Conservation (phyloP, 129 eudicot species). For the Daucus carota region DH1_v3.0 NC_030387.2:14521501-14522000, state of each 20-base stretch:
- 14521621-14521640: neutral
- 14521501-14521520: conserved; percentile 97
- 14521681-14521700: neutral
- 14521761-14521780: neutral
- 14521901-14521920: conserved; percentile 77
- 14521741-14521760: neutral
- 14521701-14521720: neutral
- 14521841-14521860: neutral
- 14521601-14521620: neutral
- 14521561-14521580: neutral
- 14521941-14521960: conserved; percentile 89
- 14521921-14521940: conserved; percentile 77
- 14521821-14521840: neutral
- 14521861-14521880: neutral
- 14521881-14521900: conserved; percentile 48
- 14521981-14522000: conserved; percentile 85
- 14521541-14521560: neutral
- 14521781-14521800: no score
- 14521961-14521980: conserved; percentile 92
- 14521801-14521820: neutral
- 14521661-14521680: neutral
- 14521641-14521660: neutral
- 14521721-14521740: neutral
- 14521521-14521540: conserved; percentile 51
- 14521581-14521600: neutral